Base-by-base conservation (phyloP, 208 protist genomes). In the Trypanosoma platydactyli region DNA sequence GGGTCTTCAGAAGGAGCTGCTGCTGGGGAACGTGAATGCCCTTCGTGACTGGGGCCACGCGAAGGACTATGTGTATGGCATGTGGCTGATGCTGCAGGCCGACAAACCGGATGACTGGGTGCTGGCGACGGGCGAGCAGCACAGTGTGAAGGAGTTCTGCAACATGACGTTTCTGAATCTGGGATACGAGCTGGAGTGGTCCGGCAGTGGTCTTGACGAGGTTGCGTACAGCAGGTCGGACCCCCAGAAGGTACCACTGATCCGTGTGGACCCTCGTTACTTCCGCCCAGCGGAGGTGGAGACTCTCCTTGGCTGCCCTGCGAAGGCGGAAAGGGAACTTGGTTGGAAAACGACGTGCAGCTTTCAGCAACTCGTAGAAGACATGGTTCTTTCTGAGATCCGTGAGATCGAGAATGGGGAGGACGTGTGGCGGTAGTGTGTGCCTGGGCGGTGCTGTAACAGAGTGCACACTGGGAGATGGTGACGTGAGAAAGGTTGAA, bases 201-300 rank as follows among this genome's bases (percentile, higher is more conserved):
- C 80, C 53, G 94, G 94, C 50, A 75, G 89, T 46, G 92, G 82
- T 16, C 40, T 93, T 5, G 66, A 98, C 9, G 95, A 98, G 70
- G 71, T 94, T n/a, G 94, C 92, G 59, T 73, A 80, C n/a, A 55
- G 91, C 33, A 64, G 27, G 27, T 40, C 41, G 15, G 77, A 77
- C 59, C 22, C 46, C 11, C 24, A 35, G 40, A 57, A 61, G 15
- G 48, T 68, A 1, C 63, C 64, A 25, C 59, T 91, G 44, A 82
- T 98, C 22, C 38, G 66, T 11, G 72, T 98, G 22, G 87, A 95
- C 71, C 58, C 68, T 13, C 54, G 65, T 24, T 98, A 98, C 72
- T 98, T 97, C 85, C 84, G 97, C 49, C 97, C 96, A 45, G 91
- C 94, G n/a, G 96, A 99, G 76, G 97, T 99, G 20, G 95, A 98